Evolutionary conservation across 345 rosid genomes (phyloP).

Genomic region (Eucalyptus grandis): DNA sequence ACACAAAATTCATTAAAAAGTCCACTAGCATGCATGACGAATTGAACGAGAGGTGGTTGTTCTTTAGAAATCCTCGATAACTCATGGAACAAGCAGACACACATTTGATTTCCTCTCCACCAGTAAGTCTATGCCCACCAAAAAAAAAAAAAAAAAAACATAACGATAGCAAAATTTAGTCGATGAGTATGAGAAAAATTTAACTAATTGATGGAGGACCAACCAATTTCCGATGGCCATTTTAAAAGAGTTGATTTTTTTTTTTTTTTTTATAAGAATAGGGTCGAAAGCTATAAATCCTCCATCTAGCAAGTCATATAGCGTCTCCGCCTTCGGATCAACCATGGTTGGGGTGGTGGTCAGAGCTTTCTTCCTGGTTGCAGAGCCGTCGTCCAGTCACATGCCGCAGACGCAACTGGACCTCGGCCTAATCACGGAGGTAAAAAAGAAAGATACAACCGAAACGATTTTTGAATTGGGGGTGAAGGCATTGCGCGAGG

Average conservation of each 20-base stretch:
- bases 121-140: not conserved
- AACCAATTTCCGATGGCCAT: not conserved
- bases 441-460: too few species aligned
- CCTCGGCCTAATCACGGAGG: not conserved
- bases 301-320: not conserved
- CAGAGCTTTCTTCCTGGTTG: not conserved
- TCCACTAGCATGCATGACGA: not conserved
- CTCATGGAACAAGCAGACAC: too few species aligned
- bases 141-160: too few species aligned
- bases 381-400: not conserved
- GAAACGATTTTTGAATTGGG: too few species aligned
- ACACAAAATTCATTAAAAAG: not conserved
- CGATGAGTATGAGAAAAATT: not conserved
- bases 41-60: not conserved
- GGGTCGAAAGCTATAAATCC: not conserved
- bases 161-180: too few species aligned
- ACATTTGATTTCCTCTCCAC: not conserved
- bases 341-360: not conserved
- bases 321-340: not conserved
- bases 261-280: not conserved
- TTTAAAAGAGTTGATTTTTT: not conserved
- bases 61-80: not conserved
- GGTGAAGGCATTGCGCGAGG: not conserved
- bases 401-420: not conserved
- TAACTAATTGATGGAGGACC: not conserved